Percentiles rank a stretch among this genome's conserved stretches.
Conservation (phyloP, 2,329 filamentous ascomycete species). For the Chaetomiaceae sp. region DNA sequence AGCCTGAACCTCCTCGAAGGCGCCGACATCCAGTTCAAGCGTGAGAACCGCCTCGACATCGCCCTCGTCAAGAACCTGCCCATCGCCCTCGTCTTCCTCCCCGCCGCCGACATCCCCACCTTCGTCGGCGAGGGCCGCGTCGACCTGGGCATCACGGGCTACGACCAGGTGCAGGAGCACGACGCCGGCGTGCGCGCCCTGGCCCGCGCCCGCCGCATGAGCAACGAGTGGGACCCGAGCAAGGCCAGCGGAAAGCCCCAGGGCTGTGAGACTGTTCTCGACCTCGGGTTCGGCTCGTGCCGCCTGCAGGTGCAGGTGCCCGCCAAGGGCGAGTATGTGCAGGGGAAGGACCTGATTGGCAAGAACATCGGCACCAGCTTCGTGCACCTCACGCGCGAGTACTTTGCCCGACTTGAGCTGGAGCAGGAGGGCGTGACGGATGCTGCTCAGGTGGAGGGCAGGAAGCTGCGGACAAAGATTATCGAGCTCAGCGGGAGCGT, state of each 20-base stretch:
- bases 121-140: slow-evolving; percentile 94
- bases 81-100: slow-evolving; percentile 93
- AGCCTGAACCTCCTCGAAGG: slow-evolving; percentile 87
- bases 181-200: slow-evolving; percentile 58
- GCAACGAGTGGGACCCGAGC: slow-evolving; percentile 42
- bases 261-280: slow-evolving; percentile 80
- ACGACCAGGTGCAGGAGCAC: slow-evolving; percentile 89
- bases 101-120: slow-evolving; percentile 93
- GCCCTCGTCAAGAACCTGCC: slow-evolving; percentile 95
- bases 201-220: slow-evolving; percentile 45
- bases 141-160: slow-evolving; percentile 90
- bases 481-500: slow-evolving; percentile 95
- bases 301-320: slow-evolving; percentile 97
- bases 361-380: slow-evolving; percentile 97
- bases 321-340: slow-evolving; percentile 68
- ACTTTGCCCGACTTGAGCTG: slow-evolving; percentile 75
- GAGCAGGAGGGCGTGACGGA: slow-evolving; percentile 40
- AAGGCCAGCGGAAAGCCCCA: slow-evolving; percentile 40
- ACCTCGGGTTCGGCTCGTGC: slow-evolving; percentile 86
- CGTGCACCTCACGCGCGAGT: slow-evolving; percentile 73
- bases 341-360: slow-evolving; percentile 75
- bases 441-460: slow-evolving; percentile 32
- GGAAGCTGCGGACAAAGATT: slow-evolving; percentile 75
- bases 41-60: slow-evolving; percentile 93
- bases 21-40: slow-evolving; percentile 92